Evolutionary conservation across 352 stramenopile species (phyloP).

Genomic region (Globisporangium apiculatum): DNA sequence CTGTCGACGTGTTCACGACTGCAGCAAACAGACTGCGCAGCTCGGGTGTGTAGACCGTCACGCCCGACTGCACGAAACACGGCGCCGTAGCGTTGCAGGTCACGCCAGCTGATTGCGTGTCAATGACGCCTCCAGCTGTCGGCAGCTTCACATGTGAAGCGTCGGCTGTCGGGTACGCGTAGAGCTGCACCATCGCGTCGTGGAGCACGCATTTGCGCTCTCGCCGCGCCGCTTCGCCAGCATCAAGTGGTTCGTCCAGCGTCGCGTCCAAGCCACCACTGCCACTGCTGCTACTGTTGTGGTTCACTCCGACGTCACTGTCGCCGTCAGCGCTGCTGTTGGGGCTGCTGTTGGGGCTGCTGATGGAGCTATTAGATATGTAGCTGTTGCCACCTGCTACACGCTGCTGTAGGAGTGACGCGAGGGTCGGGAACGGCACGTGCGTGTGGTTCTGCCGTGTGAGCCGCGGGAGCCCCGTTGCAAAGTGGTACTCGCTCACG

Average conservation of each 20-base stretch:
- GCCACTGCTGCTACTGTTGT: neutral
- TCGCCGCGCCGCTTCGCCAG: neutral
- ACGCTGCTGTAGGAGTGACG: constrained; percentile 15
- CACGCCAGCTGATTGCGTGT: neutral
- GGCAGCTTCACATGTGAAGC: constrained; percentile 10
- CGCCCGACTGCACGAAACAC: constrained; percentile 39
- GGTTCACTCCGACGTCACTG: neutral
- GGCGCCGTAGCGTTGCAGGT: constrained; percentile 19
- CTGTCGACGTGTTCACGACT: constrained; percentile 12
- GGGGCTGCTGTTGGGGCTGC: neutral
- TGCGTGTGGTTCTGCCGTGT: constrained; percentile 18
- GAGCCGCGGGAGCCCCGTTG: constrained; percentile 44
- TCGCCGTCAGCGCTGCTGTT: neutral
- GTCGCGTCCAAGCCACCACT: neutral
- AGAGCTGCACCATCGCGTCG: constrained; percentile 30
- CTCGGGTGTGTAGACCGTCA: constrained; percentile 57
- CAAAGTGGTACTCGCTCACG: constrained; percentile 45
- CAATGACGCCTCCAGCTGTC: neutral
- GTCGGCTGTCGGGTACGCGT: constrained; percentile 31
- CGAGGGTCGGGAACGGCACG: constrained; percentile 23
- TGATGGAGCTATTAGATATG: neutral
- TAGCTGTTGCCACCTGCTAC: neutral
- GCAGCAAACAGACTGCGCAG: constrained; percentile 20
- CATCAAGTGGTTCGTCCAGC: neutral
- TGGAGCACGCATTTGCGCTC: constrained; percentile 18